These are phyloP conservation scores for Striga hermonthica DNA, from an alignment of 305 asterid genomes.

Conservation along the genomic window DNA sequence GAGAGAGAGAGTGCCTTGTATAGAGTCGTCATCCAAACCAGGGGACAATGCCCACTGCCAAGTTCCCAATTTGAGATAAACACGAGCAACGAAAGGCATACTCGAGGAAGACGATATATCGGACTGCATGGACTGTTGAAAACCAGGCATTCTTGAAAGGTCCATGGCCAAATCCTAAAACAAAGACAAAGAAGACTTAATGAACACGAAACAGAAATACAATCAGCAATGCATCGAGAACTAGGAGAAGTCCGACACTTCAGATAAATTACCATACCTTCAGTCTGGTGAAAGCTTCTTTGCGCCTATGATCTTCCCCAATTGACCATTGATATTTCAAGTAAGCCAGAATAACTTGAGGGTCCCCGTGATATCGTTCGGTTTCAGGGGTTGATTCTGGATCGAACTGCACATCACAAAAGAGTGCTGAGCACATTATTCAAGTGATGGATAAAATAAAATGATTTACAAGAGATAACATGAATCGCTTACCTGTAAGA, in stretches of 20 bases:
- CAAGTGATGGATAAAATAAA: slow-evolving; percentile 16
- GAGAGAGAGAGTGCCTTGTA: slow-evolving; percentile 55
- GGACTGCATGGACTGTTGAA: slow-evolving; percentile 62
- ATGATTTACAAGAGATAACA: slow-evolving; percentile 24
- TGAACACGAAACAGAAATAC: slow-evolving; percentile 11
- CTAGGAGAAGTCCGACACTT: slow-evolving; percentile 20
- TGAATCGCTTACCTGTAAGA: slow-evolving; percentile 68
- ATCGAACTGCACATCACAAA: slow-evolving; percentile 60
- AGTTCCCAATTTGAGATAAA: slow-evolving; percentile 78
- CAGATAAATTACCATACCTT: slow-evolving; percentile 52
- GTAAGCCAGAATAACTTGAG: slow-evolving; percentile 94
- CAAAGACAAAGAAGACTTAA: slow-evolving; percentile 27
- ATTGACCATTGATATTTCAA: slow-evolving; percentile 97
- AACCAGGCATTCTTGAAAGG: slow-evolving; percentile 61
- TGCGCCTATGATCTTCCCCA: slow-evolving; percentile 91
- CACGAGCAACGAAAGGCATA: slow-evolving; percentile 83
- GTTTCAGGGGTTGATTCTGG: slow-evolving; percentile 86
- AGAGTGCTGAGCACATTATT: slow-evolving; percentile 8
- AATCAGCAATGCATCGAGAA: slow-evolving; percentile 20
- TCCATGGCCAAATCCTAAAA: slow-evolving; percentile 85
- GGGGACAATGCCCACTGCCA: slow-evolving; percentile 98
- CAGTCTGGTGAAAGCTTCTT: slow-evolving; percentile 79
- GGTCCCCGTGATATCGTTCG: slow-evolving; percentile 83
- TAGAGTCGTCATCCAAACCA: slow-evolving; percentile 84
- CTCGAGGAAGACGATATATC: slow-evolving; percentile 53